Base-by-base conservation (phyloP, 1,284 basidiomycete species). In the Rhizoctonia solani region DNA sequence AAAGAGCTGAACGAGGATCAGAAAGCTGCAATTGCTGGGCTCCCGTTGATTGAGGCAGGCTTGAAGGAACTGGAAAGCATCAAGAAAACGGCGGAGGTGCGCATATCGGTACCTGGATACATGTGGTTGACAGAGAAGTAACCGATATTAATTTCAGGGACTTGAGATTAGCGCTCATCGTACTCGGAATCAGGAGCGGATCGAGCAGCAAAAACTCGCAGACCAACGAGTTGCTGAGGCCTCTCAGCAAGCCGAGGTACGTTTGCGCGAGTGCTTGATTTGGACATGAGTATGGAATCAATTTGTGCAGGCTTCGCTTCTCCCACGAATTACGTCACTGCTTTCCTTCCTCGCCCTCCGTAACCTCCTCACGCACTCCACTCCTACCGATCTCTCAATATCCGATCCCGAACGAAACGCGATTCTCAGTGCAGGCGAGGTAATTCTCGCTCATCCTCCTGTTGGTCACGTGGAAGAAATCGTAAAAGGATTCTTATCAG, bases 1-100 rank as follows among this genome's bases (percentile, higher is more conserved):
- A 29, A 80, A 1, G 85, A 85, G 71, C 82, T 95, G 61, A 92
- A 95, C 72, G 89, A 92, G 27, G 93, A 95, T 76, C 93, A 95
- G 78, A 87, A 82, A 71, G 83, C 86, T 32, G 82, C 83, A 0
- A 73, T 93, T 58, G 87, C 84, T 70, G 85, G 83, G 23, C 82
- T 95, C 44, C 84, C 92, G 4, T 80, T 80, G 9, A 80, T 94
- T 41, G 92, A 94, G 74, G 89, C 86, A 4, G 80, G 87, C 25
- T 82, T 85, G 71, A 90, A 89, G 73, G 93, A 95, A 73, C 79
- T 95, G 14, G 86, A 85, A 49, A 92, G 93, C 69, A 83, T 93
- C 46, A 88, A 87, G 76, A 91, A 90, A 75, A 84, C 82, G 44
- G 82, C 93, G 70, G 90, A 94, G 83, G 92, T 92, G 63, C 42